phyloP scores from a whole-genome alignment of 805 yeast genomes.

The Saccharomycopsis guyanensis region DNA sequence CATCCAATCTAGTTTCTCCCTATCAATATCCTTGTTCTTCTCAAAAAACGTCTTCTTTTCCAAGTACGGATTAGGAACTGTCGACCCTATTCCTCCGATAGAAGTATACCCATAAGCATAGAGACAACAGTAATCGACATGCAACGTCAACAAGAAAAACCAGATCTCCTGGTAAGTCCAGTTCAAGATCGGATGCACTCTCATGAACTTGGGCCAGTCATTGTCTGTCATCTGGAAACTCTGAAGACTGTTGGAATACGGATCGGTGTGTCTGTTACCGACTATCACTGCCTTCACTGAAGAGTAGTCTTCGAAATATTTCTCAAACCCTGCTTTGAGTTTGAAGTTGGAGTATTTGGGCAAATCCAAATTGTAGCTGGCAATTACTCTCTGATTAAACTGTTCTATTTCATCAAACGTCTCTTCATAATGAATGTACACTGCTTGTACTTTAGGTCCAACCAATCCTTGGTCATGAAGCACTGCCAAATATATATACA shows the following conservation, averaged over 20 bases:
- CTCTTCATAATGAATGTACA: constrained; percentile 67
- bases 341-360: constrained; percentile 32
- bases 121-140: constrained; percentile 63
- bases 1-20: background rate
- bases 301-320: constrained; percentile 47
- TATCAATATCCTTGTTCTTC: background rate
- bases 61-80: constrained; percentile 64
- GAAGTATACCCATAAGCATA: constrained; percentile 87
- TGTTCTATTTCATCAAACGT: constrained; percentile 64
- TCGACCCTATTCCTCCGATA: constrained; percentile 69
- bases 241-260: constrained; percentile 56
- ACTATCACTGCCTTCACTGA: constrained; percentile 68
- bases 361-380: constrained; percentile 46
- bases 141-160: constrained; percentile 59
- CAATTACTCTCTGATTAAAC: constrained; percentile 53
- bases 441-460: constrained; percentile 40
- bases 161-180: constrained; percentile 85
- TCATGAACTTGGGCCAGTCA: constrained; percentile 81
- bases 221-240: constrained; percentile 73
- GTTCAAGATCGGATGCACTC: constrained; percentile 82
- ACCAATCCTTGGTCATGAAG: constrained; percentile 23
- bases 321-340: constrained; percentile 62
- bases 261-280: constrained; percentile 85
- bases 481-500: constrained; percentile 63
- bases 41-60: constrained; percentile 18